Percentiles rank a stretch among this genome's conserved stretches.
phyloP scores from a whole-genome alignment of 164 flowering plant genomes.

The Chimonanthus salicifolius region DNA sequence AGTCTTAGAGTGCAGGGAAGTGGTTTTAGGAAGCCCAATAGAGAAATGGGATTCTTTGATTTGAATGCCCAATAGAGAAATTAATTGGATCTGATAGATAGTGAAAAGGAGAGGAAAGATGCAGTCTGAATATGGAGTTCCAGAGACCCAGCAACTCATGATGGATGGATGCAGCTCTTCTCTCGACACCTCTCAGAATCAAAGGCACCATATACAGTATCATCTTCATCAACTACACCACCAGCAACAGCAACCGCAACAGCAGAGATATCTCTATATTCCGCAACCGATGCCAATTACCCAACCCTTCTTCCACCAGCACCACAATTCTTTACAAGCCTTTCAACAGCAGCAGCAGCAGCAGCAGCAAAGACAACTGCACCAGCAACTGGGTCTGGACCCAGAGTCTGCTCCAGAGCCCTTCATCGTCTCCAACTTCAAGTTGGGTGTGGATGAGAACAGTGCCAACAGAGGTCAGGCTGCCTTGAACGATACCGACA shows the following conservation, averaged over 20 bases:
- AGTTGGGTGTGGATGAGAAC: conserved; percentile 14
- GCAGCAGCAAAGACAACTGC: conserved; percentile 13
- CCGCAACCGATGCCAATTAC: conserved; percentile 9
- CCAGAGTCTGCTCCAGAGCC: background rate
- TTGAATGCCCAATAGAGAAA: background rate
- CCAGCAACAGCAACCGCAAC: conserved; percentile 6
- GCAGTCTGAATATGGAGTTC: conserved; percentile 24
- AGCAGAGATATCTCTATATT: conserved; percentile 7
- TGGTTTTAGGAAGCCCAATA: background rate
- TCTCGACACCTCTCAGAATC: background rate
- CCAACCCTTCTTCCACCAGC: conserved; percentile 23
- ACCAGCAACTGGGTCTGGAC: conserved; percentile 9
- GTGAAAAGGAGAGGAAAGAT: conserved; percentile 8
- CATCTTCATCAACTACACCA: conserved; percentile 6
- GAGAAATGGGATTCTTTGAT: background rate
- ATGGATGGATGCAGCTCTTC: conserved; percentile 15
- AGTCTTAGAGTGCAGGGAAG: background rate
- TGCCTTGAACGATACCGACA: conserved; percentile 8
- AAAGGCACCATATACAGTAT: background rate
- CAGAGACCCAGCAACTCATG: conserved; percentile 23
- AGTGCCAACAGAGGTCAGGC: conserved; percentile 2
- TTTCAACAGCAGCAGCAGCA: conserved; percentile 10
- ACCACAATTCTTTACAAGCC: conserved; percentile 16
- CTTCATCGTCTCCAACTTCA: conserved; percentile 17
- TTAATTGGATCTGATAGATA: background rate